A percentile compares a stretch with the other conserved stretches of the same genome.
Evolutionary conservation across 768 basidiomycete species (phyloP).

Genomic region (Candolleomyces eurysporus): DNA sequence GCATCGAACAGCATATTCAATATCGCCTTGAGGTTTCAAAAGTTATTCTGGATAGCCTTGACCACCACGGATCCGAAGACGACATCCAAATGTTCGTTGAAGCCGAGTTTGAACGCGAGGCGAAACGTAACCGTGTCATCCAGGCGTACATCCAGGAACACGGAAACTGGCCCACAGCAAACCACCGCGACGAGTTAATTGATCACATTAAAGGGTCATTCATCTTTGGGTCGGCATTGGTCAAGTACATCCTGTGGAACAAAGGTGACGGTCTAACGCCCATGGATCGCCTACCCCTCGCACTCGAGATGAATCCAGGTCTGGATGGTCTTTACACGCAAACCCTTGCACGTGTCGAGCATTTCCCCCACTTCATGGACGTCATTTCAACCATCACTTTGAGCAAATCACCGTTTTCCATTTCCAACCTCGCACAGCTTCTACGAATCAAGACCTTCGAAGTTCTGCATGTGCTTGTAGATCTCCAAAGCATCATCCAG

Average conservation of each 20-base stretch:
- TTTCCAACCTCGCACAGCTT: background rate
- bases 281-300: background rate
- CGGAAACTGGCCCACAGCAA: background rate
- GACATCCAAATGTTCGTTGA: background rate
- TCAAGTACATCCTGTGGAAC: background rate
- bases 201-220: background rate
- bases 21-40: background rate
- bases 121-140: background rate
- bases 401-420: background rate
- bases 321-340: background rate
- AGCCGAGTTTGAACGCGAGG: background rate
- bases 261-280: background rate
- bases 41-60: background rate
- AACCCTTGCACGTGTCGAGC: background rate
- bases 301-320: background rate
- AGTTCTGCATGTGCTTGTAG: background rate
- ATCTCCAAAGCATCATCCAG: background rate
- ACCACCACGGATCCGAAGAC: background rate
- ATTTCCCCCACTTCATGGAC: background rate
- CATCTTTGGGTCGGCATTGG: background rate
- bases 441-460: background rate
- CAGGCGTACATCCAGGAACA: background rate
- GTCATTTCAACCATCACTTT: background rate
- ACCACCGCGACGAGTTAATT: background rate
- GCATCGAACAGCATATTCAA: background rate